A percentile compares a stretch with the other conserved stretches of the same genome.
Evolutionary conservation across 2,329 filamentous ascomycete species (phyloP).

Genomic region (Trichoderma brevicompactum): DNA sequence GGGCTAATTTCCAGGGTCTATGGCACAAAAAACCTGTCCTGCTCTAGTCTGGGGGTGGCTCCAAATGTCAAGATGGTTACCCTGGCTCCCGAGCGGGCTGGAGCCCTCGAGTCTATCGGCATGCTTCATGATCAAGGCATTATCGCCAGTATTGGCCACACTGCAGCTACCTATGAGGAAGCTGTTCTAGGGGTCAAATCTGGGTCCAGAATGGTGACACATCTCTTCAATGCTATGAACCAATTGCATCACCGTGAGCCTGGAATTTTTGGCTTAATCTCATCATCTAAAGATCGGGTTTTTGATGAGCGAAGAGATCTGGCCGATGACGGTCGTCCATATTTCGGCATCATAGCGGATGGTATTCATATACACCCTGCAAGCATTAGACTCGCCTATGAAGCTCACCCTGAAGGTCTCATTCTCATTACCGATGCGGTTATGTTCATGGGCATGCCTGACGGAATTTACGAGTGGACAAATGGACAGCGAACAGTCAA

Average conservation of each 20-base stretch:
- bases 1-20: background rate
- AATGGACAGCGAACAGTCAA: constrained; percentile 2
- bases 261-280: background rate
- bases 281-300: background rate
- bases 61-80: background rate
- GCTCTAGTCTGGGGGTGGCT: background rate
- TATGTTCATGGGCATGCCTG: background rate
- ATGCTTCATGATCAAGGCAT: background rate
- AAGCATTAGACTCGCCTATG: background rate
- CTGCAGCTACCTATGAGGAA: constrained; percentile 3
- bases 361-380: background rate
- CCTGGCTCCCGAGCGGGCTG: background rate
- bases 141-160: background rate
- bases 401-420: background rate
- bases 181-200: background rate
- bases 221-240: constrained; percentile 8
- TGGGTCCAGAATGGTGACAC: background rate
- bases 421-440: constrained; percentile 5
- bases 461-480: constrained; percentile 1
- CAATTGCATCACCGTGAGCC: background rate
- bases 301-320: constrained; percentile 3
- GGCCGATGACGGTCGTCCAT: background rate
- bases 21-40: background rate
- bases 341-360: constrained; percentile 1
- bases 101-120: background rate